Conservation (phyloP, 257 asterid species). For the Fraxinus cuspidata region DNA sequence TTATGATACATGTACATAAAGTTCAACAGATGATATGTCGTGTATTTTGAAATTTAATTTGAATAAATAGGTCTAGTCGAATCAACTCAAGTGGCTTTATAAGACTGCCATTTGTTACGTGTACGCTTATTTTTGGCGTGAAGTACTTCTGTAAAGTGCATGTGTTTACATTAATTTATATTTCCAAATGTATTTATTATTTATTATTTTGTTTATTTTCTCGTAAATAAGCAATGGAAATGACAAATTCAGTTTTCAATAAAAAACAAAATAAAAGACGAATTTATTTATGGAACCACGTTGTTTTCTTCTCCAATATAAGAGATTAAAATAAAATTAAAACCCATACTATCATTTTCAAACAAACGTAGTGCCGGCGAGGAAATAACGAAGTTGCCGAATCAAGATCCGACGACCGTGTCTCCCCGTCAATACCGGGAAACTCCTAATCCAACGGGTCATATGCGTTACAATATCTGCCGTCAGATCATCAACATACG, state of each 20-base stretch:
- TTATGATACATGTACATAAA: too few relatives aligned
- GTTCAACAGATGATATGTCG: too few relatives aligned
- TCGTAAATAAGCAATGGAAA: not conserved
- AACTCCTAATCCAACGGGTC: slow-evolving; percentile 30
- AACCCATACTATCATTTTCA: not conserved
- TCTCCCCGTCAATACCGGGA: not conserved
- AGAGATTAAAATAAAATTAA: not conserved
- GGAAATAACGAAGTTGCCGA: slow-evolving; percentile 21
- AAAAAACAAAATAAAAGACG: not conserved
- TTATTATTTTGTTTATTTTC: not conserved
- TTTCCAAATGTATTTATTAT: too few relatives aligned
- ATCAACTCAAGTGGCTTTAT: too few relatives aligned
- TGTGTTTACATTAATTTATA: too few relatives aligned
- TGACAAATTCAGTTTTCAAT: not conserved
- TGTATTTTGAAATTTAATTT: too few relatives aligned
- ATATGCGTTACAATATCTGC: not conserved
- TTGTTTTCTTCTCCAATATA: not conserved
- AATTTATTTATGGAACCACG: not conserved
- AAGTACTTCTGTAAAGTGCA: too few relatives aligned
- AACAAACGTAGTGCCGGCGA: not conserved
- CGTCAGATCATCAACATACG: slow-evolving; percentile 31
- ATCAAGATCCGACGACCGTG: slow-evolving; percentile 44
- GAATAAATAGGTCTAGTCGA: too few relatives aligned
- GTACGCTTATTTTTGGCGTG: too few relatives aligned
- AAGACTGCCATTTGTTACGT: too few relatives aligned